A percentile compares a stretch with the other conserved stretches of the same genome.
Evolutionary conservation across 371 early-diverging fungal genomes (phyloP).

Genomic region (Mortierella sp.): DNA sequence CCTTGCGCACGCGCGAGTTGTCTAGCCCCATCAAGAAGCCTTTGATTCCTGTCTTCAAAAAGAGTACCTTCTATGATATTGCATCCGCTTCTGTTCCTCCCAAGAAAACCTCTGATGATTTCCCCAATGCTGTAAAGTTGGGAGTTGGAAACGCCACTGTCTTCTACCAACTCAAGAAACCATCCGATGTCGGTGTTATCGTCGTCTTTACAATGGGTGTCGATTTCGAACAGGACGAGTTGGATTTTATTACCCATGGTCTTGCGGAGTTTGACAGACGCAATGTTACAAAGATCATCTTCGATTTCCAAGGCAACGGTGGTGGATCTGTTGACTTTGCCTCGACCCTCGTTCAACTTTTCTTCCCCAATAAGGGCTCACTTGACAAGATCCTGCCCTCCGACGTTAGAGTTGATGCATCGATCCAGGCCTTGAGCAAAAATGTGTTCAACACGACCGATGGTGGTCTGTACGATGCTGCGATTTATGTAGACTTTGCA

Average conservation of each 20-base stretch:
- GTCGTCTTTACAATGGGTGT: conserved; percentile 20
- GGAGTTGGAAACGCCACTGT: conserved; percentile 27
- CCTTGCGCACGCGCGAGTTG: not conserved
- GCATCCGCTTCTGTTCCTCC: not conserved
- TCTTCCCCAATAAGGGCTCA: conserved; percentile 26
- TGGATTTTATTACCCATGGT: not conserved
- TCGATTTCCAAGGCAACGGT: conserved; percentile 34
- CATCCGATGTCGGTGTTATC: conserved; percentile 34
- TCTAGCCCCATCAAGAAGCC: not conserved
- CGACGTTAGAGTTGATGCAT: conserved; percentile 18
- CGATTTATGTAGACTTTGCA: not conserved
- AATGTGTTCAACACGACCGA: not conserved
- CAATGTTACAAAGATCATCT: conserved; percentile 27
- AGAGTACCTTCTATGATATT: conserved; percentile 6
- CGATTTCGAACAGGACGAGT: not conserved
- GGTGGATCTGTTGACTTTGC: conserved; percentile 34
- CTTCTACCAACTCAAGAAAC: conserved; percentile 30
- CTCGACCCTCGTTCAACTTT: conserved; percentile 12
- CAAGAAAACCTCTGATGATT: not conserved
- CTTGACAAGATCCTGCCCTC: conserved; percentile 9
- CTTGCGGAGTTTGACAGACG: conserved; percentile 4
- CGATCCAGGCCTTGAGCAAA: conserved; percentile 11
- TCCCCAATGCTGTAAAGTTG: conserved; percentile 13
- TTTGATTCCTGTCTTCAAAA: not conserved
- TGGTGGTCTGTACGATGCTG: conserved; percentile 12